Percentiles rank a stretch among this genome's conserved stretches.
These are phyloP conservation scores for Paramecium tetraurelia DNA, from an alignment of 73 alveolate species.

Conservation along the genomic window DNA sequence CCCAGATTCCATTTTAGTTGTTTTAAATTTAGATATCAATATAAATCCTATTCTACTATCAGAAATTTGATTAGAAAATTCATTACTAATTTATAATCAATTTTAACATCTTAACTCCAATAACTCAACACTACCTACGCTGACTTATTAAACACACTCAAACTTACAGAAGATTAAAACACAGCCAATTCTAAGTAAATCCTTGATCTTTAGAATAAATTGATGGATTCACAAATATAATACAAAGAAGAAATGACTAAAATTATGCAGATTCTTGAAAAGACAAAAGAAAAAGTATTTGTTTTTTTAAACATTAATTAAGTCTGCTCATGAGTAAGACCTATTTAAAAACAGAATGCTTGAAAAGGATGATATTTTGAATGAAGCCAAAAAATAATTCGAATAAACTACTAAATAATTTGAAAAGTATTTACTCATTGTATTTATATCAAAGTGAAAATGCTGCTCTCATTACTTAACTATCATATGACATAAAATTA, in stretches of 20 bases:
- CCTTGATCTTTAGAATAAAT: not conserved
- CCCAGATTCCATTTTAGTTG: too few relatives aligned
- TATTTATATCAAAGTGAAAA: not conserved
- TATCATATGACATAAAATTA: too few relatives aligned
- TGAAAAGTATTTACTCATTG: not conserved
- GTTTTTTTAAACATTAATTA: not conserved
- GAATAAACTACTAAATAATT: not conserved
- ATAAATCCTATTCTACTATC: too few relatives aligned
- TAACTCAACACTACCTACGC: not conserved
- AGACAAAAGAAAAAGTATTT: not conserved
- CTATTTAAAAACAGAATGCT: not conserved
- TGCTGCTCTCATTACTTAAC: not conserved
- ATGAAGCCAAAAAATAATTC: not conserved
- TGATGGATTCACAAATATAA: not conserved
- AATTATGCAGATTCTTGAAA: not conserved
- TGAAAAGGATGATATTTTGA: not conserved
- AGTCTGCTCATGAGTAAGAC: not conserved
- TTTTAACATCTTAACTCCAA: not conserved
- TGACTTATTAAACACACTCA: not conserved
- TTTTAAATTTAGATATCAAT: too few relatives aligned
- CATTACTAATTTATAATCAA: too few relatives aligned
- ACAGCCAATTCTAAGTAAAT: not conserved
- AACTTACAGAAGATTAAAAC: not conserved
- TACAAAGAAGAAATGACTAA: slow-evolving; percentile 29
- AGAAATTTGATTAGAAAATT: too few relatives aligned